Evolutionary conservation across 2,329 filamentous ascomycete species (phyloP).

Genomic region (Aspergillus melleus): DNA sequence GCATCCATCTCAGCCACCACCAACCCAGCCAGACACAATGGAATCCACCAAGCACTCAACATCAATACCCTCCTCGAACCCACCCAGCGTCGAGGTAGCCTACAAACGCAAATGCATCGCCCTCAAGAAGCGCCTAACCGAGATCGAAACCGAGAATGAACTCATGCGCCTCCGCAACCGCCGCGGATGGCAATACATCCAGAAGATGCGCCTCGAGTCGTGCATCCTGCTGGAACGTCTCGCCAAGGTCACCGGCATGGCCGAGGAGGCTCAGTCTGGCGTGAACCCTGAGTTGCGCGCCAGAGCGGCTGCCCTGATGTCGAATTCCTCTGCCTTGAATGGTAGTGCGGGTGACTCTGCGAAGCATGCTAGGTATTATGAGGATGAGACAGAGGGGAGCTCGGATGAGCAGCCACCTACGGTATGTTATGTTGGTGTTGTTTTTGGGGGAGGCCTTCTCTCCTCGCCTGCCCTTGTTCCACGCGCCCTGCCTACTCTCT

Average conservation of each 20-base stretch:
- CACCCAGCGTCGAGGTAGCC: slow-evolving; percentile 90
- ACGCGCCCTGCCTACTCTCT: background rate
- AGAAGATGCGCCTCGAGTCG: slow-evolving; percentile 76
- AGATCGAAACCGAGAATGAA: slow-evolving; percentile 91
- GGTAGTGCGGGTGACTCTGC: slow-evolving; percentile 18
- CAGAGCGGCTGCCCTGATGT: slow-evolving; percentile 36
- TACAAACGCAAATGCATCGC: slow-evolving; percentile 97
- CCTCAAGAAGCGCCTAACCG: slow-evolving; percentile 84
- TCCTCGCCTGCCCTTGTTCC: background rate
- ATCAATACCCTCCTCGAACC: slow-evolving; percentile 49
- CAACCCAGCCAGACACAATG: slow-evolving; percentile 19
- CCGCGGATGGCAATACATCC: slow-evolving; percentile 79
- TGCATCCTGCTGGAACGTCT: slow-evolving; percentile 46
- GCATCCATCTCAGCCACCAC: slow-evolving; percentile 3
- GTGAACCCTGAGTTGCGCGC: slow-evolving; percentile 38
- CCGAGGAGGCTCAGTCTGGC: slow-evolving; percentile 37
- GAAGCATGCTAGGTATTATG: slow-evolving; percentile 31
- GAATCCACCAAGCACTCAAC: slow-evolving; percentile 26
- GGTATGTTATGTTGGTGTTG: slow-evolving; percentile 26
- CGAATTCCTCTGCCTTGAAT: slow-evolving; percentile 25
- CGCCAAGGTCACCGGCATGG: slow-evolving; percentile 43
- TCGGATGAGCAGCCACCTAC: slow-evolving; percentile 46
- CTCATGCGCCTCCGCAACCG: slow-evolving; percentile 74
- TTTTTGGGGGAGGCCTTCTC: background rate
- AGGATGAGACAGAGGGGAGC: slow-evolving; percentile 46